A percentile compares a stretch with the other conserved stretches of the same genome.
Conservation (phyloP, 2,329 filamentous ascomycete species). For the Aspergillus sp. region DNA sequence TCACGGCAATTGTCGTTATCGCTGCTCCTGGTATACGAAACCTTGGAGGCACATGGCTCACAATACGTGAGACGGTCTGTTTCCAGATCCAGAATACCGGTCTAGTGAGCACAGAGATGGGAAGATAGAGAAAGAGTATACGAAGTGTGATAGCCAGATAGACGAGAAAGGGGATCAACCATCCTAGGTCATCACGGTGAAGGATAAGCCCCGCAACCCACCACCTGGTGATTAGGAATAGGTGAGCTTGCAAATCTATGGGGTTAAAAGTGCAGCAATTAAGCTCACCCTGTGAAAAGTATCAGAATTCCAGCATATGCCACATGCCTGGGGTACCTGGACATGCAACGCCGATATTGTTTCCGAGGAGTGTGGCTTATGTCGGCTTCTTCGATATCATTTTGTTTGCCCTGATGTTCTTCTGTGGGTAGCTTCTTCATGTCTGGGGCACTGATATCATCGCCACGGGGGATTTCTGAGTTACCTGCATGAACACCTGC, state of each 20-base stretch:
- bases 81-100: slow-evolving; percentile 70
- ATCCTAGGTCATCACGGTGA: slow-evolving; percentile 72
- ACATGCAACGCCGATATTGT: slow-evolving; percentile 26
- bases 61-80: slow-evolving; percentile 61
- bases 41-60: slow-evolving; percentile 66
- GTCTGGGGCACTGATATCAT: not conserved
- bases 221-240: slow-evolving; percentile 54
- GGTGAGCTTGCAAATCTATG: not conserved
- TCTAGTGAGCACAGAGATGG: slow-evolving; percentile 64
- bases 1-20: slow-evolving; percentile 65
- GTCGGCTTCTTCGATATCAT: slow-evolving; percentile 44
- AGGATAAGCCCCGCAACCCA: slow-evolving; percentile 75
- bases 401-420: slow-evolving; percentile 4
- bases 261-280: not conserved
- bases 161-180: slow-evolving; percentile 81
- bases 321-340: slow-evolving; percentile 32
- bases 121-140: slow-evolving; percentile 71
- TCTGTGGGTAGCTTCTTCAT: not conserved
- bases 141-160: slow-evolving; percentile 75
- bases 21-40: slow-evolving; percentile 66
- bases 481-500: not conserved
- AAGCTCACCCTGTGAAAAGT: slow-evolving; percentile 56
- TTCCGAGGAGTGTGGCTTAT: slow-evolving; percentile 33
- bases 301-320: slow-evolving; percentile 52
- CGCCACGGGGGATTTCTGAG: not conserved